A percentile compares a stretch with the other conserved stretches of the same genome.
phyloP scores from a whole-genome alignment of 257 asterid species.

The Jasminum sambac region DNA sequence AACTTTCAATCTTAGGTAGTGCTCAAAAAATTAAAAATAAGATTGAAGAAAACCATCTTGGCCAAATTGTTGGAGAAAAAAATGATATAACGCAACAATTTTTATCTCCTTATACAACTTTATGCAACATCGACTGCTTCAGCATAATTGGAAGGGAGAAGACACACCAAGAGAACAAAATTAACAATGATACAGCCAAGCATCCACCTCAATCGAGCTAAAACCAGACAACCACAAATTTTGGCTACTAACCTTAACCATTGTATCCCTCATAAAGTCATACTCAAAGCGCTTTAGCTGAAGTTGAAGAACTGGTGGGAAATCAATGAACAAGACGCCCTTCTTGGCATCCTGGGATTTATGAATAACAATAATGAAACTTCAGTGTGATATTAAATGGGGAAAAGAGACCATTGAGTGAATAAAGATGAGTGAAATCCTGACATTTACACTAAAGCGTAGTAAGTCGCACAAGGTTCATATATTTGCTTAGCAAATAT shows the following conservation, averaged over 20 bases:
- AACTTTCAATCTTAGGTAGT: background rate
- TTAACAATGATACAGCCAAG: background rate
- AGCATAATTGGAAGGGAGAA: background rate
- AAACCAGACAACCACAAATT: background rate
- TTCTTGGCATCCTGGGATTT: slow-evolving; percentile 78
- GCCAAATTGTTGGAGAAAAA: slow-evolving; percentile 1
- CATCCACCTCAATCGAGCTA: background rate
- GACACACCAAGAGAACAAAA: background rate
- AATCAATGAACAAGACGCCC: slow-evolving; percentile 81
- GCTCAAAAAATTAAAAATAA: background rate
- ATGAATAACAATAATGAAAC: slow-evolving; percentile 19
- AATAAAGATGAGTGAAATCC: slow-evolving; percentile 8
- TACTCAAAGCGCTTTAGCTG: slow-evolving; percentile 86
- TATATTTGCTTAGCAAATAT: background rate
- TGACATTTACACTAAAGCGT: background rate
- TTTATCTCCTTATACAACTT: background rate
- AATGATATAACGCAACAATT: background rate
- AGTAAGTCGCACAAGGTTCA: slow-evolving; percentile 5
- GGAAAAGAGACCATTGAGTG: slow-evolving; percentile 4
- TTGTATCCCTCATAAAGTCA: slow-evolving; percentile 86
- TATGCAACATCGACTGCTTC: background rate
- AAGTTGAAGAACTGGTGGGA: slow-evolving; percentile 88
- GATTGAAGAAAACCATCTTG: background rate
- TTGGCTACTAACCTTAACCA: slow-evolving; percentile 73
- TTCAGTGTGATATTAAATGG: slow-evolving; percentile 7